Conservation (phyloP, 148 eudicot genomes). For the Rhododendron williamsianum region DNA sequence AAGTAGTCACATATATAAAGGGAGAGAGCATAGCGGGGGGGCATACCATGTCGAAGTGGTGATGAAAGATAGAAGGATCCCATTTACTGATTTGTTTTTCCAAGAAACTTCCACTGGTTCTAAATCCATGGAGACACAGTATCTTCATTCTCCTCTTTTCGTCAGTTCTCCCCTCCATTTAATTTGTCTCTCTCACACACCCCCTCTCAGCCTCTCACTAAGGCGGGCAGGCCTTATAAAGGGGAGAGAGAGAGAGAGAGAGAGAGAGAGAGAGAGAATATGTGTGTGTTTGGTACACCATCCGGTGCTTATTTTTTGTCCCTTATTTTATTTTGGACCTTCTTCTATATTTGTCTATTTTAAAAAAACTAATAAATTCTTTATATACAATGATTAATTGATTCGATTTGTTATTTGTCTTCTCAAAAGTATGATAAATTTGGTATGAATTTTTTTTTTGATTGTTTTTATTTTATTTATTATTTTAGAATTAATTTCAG, state of each 20-base stretch:
- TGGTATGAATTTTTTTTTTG: too few species aligned
- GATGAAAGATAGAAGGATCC: constrained; percentile 65
- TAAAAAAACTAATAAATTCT: too few species aligned
- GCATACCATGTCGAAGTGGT: constrained; percentile 54
- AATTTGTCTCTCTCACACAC: neutral
- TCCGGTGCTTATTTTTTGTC: neutral
- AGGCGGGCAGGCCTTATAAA: neutral
- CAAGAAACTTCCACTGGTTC: constrained; percentile 81
- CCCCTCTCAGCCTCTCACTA: neutral
- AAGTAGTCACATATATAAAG: neutral
- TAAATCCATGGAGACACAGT: constrained; percentile 78
- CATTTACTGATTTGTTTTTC: constrained; percentile 73
- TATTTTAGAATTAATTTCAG: too few species aligned
- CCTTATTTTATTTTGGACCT: neutral
- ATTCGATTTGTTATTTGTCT: too few species aligned
- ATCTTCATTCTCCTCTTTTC: constrained; percentile 55
- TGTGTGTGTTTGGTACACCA: neutral
- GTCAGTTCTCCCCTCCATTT: constrained; percentile 16
- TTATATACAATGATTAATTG: too few species aligned
- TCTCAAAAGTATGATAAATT: too few species aligned
- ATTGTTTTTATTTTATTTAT: too few species aligned
- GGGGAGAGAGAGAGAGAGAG: neutral
- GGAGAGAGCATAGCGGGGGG: neutral
- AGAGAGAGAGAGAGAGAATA: neutral
- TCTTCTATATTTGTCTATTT: neutral